Conservation (phyloP, 768 basidiomycete species). For the Tricholoma sp. region DNA sequence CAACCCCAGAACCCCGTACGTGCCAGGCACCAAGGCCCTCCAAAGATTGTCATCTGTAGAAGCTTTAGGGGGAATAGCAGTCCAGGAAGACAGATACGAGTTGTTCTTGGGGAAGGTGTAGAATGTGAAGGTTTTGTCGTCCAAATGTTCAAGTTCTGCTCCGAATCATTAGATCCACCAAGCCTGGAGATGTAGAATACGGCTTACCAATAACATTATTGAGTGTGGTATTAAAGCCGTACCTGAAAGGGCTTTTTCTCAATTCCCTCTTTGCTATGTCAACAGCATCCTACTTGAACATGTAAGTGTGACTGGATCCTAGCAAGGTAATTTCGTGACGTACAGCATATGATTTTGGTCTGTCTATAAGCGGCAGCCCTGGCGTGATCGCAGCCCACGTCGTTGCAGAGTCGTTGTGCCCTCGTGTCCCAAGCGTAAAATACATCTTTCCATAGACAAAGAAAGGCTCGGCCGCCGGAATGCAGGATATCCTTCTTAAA, state of each 20-base stretch:
- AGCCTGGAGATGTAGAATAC: background rate
- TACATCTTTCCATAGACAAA: background rate
- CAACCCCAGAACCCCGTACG: background rate
- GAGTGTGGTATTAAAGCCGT: too few species aligned
- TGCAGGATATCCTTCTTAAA: background rate
- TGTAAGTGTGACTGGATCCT: background rate
- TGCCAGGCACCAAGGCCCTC: background rate
- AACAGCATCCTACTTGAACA: background rate
- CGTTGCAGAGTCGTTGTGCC: background rate
- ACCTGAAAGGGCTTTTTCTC: too few species aligned
- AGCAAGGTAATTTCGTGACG: background rate
- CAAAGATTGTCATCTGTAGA: constrained; percentile 3
- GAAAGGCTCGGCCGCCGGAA: background rate
- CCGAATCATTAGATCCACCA: background rate
- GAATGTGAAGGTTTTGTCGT: background rate
- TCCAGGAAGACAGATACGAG: background rate
- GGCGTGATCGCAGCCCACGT: background rate
- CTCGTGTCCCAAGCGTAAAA: background rate
- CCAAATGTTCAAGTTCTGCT: background rate
- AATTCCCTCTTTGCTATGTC: background rate
- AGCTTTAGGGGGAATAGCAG: background rate
- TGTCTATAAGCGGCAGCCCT: background rate
- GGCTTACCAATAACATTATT: too few species aligned
- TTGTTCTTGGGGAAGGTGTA: background rate
- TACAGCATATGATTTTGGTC: background rate